Percentiles rank a stretch among this genome's conserved stretches.
Evolutionary conservation across 495 filamentous ascomycete genomes (phyloP).

Genomic region (Neurospora africana): DNA sequence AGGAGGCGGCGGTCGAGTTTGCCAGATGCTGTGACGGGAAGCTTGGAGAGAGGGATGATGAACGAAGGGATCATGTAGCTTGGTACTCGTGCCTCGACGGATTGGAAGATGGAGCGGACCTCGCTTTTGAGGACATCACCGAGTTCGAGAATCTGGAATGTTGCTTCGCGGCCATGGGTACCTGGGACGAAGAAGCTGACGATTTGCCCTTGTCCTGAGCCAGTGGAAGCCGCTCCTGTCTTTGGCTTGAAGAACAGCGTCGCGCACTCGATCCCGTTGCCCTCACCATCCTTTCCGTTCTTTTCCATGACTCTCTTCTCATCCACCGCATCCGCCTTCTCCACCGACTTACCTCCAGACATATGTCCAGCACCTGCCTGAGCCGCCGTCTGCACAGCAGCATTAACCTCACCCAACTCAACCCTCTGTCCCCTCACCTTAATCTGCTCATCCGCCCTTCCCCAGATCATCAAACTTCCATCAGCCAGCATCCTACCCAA

Average conservation of each 20-base stretch:
- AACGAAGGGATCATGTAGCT: constrained; percentile 59
- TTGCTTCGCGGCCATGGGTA: neutral
- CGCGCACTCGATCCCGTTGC: constrained; percentile 22
- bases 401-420: constrained; percentile 68
- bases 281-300: neutral
- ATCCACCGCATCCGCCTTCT: constrained; percentile 28
- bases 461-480: constrained; percentile 59
- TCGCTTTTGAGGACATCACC: constrained; percentile 5
- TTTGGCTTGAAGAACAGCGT: constrained; percentile 36
- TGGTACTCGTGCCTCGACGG: constrained; percentile 37
- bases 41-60: constrained; percentile 51
- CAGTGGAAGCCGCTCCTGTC: constrained; percentile 5
- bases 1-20: constrained; percentile 44
- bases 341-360: neutral
- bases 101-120: constrained; percentile 30
- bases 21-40: constrained; percentile 54
- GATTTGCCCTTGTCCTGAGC: constrained; percentile 29
- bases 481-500: constrained; percentile 60
- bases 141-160: constrained; percentile 19
- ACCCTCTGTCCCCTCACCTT: constrained; percentile 74
- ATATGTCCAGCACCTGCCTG: neutral
- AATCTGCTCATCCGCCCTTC: constrained; percentile 68
- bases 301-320: neutral
- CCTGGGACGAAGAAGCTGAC: constrained; percentile 49
- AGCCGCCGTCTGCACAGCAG: constrained; percentile 28